phyloP scores from a whole-genome alignment of 2,329 filamentous ascomycete genomes.

The Trichoderma citrinoviride region DNA sequence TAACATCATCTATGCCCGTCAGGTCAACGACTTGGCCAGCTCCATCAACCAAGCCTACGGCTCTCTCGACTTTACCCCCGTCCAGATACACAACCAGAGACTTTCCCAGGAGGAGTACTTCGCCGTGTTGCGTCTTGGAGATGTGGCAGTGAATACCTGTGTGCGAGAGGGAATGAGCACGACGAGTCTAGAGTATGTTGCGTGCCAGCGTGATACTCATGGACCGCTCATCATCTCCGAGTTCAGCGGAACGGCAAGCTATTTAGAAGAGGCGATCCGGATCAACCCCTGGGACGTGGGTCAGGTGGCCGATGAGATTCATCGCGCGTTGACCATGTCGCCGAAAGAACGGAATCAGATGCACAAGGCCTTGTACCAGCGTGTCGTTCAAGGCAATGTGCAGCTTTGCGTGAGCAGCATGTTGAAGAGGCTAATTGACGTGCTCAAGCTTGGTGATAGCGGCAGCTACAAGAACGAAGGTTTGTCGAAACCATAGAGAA shows the following conservation, averaged over 20 bases:
- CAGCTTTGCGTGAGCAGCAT: constrained; percentile 5
- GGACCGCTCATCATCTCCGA: constrained; percentile 94
- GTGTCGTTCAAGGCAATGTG: constrained; percentile 4
- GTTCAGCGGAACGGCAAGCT: constrained; percentile 90
- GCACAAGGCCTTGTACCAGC: constrained; percentile 51
- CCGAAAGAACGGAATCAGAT: constrained; percentile 61
- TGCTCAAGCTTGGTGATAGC: constrained; percentile 31
- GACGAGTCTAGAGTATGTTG: constrained; percentile 89
- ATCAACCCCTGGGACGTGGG: constrained; percentile 93
- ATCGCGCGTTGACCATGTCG: constrained; percentile 75
- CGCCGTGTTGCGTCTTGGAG: constrained; percentile 79
- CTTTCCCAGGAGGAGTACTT: constrained; percentile 87
- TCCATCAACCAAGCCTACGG: constrained; percentile 89
- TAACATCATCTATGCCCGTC: constrained; percentile 76
- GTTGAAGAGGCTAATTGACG: neutral
- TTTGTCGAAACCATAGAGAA: neutral
- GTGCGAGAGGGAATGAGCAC: constrained; percentile 97
- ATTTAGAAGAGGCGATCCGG: constrained; percentile 78
- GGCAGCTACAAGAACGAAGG: neutral
- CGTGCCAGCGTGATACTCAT: constrained; percentile 82
- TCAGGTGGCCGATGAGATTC: constrained; percentile 78
- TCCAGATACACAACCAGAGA: constrained; percentile 94
- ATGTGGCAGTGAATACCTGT: constrained; percentile 90
- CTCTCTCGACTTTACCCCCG: constrained; percentile 80
- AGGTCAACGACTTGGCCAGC: constrained; percentile 83